Evolutionary conservation across 768 basidiomycete species (phyloP), one percentile per base, ranked within the genome.

Genomic region (Naganishia antarctica): DNA sequence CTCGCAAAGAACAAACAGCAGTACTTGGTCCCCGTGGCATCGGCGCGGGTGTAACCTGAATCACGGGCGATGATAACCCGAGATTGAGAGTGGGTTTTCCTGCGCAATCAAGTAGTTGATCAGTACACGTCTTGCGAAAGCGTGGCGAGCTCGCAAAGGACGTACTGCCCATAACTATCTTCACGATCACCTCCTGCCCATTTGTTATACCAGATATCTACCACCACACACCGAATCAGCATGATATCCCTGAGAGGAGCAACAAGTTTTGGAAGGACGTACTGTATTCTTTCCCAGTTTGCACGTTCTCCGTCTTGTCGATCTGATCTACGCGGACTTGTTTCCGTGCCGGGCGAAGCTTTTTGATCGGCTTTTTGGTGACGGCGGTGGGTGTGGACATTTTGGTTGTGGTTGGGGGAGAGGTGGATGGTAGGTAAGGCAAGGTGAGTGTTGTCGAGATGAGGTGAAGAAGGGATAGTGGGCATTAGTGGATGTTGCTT

Each of bases 111-210:
- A n/a, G n/a, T n/a, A n/a, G n/a, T n/a, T n/a, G n/a, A n/a, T n/a
- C n/a, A n/a, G n/a, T n/a, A n/a, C n/a, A n/a, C n/a, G n/a, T n/a
- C n/a, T n/a, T n/a, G n/a, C n/a, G n/a, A n/a, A n/a, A n/a, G n/a
- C n/a, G n/a, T n/a, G n/a, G n/a, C n/a, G n/a, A n/a, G n/a, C n/a
- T n/a, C n/a, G n/a, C 1, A 26, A 37, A 16, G 11, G 8, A 81
- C 87, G 64, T 69, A 91, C 92, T 91, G 94, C 37, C 92, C 93
- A 75, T 97, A 91, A 64, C 85, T 88, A 75, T 99, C 94, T 77
- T 97, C 96, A 31, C 91, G 85, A 76, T 99, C 96, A 62, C 94
- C 96, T 60, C 96, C 96, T n/a, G 96, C 96, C 94, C 94, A 98
- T 80, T 96, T 94, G 79, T 97, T 92, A 76, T 94, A 98, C 94